Percentiles rank a stretch among this genome's conserved stretches.
phyloP scores from a whole-genome alignment of 2,329 filamentous ascomycete species.

The Fusarium beomiforme region DNA sequence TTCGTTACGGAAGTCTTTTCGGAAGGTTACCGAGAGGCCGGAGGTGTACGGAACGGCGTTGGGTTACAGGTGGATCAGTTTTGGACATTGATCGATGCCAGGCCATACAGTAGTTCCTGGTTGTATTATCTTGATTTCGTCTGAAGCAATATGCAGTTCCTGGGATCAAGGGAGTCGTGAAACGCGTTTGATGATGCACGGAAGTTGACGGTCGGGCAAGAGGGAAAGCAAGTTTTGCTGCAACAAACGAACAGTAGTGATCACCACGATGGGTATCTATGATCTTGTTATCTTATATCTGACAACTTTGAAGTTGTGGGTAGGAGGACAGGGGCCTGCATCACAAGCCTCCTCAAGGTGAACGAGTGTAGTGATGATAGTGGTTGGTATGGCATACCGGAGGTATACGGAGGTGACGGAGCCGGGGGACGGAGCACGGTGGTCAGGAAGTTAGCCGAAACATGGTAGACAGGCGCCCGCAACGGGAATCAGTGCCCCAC shows the following conservation, averaged over 20 bases:
- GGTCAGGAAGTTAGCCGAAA: constrained; percentile 43
- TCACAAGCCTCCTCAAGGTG: constrained; percentile 10
- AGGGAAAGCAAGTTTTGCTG: background rate
- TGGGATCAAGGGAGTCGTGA: constrained; percentile 12
- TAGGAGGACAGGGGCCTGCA: background rate
- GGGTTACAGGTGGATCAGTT: constrained; percentile 7
- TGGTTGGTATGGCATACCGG: constrained; percentile 24
- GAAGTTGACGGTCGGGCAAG: constrained; percentile 12
- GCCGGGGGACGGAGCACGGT: constrained; percentile 34
- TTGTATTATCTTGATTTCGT: constrained; percentile 1
- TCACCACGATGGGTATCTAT: constrained; percentile 2
- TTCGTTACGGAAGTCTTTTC: constrained; percentile 25
- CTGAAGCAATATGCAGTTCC: constrained; percentile 2
- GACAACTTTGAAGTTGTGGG: background rate
- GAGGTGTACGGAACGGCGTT: constrained; percentile 39
- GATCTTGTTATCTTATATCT: constrained; percentile 11
- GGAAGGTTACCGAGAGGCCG: constrained; percentile 44
- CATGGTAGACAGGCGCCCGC: constrained; percentile 38
- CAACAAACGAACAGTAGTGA: constrained; percentile 14
- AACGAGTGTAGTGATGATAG: background rate
- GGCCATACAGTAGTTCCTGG: constrained; percentile 2
- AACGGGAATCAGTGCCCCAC: constrained; percentile 18
- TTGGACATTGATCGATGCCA: constrained; percentile 13
- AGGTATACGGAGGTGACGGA: constrained; percentile 34
- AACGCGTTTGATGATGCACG: constrained; percentile 16